Conservation (phyloP, 768 basidiomycete species). For the Panaeolus cyanescens region DNA sequence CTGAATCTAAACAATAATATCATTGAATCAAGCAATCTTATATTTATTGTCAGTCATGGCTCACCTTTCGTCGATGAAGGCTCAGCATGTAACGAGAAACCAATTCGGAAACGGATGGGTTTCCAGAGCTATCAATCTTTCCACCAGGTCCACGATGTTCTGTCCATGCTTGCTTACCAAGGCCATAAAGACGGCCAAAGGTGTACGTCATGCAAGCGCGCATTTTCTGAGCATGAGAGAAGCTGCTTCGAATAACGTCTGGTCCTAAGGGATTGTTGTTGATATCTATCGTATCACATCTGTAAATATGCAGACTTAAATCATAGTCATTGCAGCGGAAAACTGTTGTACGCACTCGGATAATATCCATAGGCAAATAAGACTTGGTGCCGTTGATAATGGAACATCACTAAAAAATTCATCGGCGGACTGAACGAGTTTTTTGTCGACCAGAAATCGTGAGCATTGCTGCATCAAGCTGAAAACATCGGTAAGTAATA, state of each 20-base stretch:
- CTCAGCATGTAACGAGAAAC: conserved; percentile 18
- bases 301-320: neutral
- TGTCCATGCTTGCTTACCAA: conserved; percentile 31
- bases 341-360: neutral
- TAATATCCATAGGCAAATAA: neutral
- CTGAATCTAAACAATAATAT: conserved; percentile 8
- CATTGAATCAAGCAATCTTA: no score
- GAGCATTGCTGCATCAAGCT: conserved; percentile 5
- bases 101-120: conserved; percentile 14
- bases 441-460: neutral
- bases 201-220: conserved; percentile 29
- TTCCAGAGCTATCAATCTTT: neutral
- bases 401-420: neutral
- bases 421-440: neutral
- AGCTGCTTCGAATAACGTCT: conserved; percentile 15
- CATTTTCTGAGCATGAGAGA: conserved; percentile 38
- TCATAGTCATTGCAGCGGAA: neutral
- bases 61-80: conserved; percentile 11
- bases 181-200: conserved; percentile 25
- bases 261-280: conserved; percentile 9
- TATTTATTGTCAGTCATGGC: no score
- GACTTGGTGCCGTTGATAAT: neutral
- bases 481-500: neutral
- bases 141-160: neutral
- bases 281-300: conserved; percentile 14